Conservation (phyloP, 176 grass and related monocot genomes). For the Eleusine coracana region DNA sequence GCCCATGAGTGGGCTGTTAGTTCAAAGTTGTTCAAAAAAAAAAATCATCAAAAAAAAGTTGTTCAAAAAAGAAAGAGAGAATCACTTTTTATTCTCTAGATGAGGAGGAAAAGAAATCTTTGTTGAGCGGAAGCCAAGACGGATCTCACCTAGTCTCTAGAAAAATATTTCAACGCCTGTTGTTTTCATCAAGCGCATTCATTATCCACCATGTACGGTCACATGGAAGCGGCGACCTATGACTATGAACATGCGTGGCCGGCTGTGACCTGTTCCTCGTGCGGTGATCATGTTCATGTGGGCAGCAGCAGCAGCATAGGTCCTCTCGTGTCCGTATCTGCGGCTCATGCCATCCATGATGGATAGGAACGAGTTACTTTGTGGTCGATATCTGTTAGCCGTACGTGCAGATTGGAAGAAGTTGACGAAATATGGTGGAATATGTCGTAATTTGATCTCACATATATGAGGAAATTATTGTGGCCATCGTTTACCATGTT, state of each 20-base stretch:
- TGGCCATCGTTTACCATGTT: not conserved
- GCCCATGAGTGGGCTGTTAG: not conserved
- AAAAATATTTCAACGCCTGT: not conserved
- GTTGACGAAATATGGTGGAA: not conserved
- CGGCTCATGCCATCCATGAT: not conserved
- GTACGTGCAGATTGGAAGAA: not conserved
- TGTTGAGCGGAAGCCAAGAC: constrained; percentile 25
- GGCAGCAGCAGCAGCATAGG: not conserved
- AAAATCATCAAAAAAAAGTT: not conserved
- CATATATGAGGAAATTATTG: not conserved
- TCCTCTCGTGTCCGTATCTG: not conserved
- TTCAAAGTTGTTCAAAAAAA: not conserved
- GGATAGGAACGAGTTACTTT: not conserved
- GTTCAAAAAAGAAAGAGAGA: not conserved
- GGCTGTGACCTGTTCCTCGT: not conserved
- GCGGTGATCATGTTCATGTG: constrained; percentile 1
- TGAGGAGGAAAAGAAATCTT: constrained; percentile 15
- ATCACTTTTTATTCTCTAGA: not conserved
- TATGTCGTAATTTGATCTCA: too few relatives aligned
- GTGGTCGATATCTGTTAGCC: not conserved
- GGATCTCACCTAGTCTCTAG: not conserved
- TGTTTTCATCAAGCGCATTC: not conserved
- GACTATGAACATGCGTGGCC: constrained; percentile 11
- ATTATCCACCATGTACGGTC: not conserved
- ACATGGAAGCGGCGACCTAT: constrained; percentile 6